phyloP scores from a whole-genome alignment of 2,329 filamentous ascomycete genomes.

The Phaeosphaeriaceae sp. region DNA sequence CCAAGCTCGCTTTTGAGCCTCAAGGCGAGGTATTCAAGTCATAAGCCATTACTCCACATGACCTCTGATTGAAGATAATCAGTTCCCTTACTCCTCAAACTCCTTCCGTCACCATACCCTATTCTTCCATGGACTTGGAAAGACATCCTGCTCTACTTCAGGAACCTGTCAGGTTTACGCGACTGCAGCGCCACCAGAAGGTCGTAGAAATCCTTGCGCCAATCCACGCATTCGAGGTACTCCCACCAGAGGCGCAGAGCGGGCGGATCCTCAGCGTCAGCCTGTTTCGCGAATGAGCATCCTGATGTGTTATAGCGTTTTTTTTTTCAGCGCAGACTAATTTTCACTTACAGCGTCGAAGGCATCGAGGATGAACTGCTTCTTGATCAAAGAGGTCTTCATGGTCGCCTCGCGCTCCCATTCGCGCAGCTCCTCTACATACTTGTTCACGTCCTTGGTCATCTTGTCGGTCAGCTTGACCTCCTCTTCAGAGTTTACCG shows the following conservation, averaged over 20 bases:
- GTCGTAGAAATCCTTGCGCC: slow-evolving; percentile 51
- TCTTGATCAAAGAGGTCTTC: slow-evolving; percentile 45
- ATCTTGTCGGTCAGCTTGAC: slow-evolving; percentile 33
- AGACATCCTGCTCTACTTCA: background rate
- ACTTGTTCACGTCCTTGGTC: slow-evolving; percentile 38
- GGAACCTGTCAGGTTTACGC: slow-evolving; percentile 13
- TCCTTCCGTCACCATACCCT: background rate
- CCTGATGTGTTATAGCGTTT: background rate
- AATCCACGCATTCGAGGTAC: slow-evolving; percentile 55
- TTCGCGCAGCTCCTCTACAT: slow-evolving; percentile 41
- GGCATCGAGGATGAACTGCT: slow-evolving; percentile 47
- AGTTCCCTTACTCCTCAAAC: background rate
- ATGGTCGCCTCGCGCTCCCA: slow-evolving; percentile 52
- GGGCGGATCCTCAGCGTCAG: slow-evolving; percentile 49
- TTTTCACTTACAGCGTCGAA: slow-evolving; percentile 45
- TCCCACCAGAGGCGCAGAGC: slow-evolving; percentile 57
- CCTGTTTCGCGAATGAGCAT: slow-evolving; percentile 19
- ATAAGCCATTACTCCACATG: background rate
- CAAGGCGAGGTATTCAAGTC: background rate
- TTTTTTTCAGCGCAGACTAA: background rate
- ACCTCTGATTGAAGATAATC: background rate
- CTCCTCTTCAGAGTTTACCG: slow-evolving; percentile 23
- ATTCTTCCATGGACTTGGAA: background rate
- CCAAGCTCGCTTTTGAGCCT: background rate
- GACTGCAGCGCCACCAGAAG: slow-evolving; percentile 42